These are phyloP conservation scores for Sporisorium reilianum DNA, from an alignment of 1,284 basidiomycete genomes.

Conservation along the genomic window DNA sequence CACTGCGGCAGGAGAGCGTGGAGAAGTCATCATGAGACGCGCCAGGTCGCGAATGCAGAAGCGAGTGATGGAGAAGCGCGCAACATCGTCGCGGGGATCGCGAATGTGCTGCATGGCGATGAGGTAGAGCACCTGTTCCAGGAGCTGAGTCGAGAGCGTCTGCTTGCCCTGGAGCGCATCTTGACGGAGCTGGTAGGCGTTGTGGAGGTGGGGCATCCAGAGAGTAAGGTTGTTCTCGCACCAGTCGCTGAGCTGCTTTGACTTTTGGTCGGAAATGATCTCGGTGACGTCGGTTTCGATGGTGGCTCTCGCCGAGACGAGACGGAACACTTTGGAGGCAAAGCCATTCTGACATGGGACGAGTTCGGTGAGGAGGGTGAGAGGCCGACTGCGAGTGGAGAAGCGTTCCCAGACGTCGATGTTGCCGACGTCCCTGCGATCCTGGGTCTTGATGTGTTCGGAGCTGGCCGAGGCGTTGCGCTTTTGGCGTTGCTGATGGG, in stretches of 20 bases:
- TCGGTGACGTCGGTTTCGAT: conserved; percentile 45
- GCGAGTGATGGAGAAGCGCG: conserved; percentile 33
- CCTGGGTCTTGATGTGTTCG: conserved; percentile 36
- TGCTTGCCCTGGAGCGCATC: conserved; percentile 34
- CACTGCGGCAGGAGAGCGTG: conserved; percentile 31
- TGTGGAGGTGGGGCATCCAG: conserved; percentile 42
- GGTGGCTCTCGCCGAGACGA: conserved; percentile 41
- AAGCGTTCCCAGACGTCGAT: conserved; percentile 47
- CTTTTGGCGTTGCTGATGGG: not conserved
- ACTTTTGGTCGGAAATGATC: conserved; percentile 34
- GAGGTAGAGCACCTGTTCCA: conserved; percentile 46
- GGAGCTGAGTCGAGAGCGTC: conserved; percentile 39
- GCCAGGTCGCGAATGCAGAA: conserved; percentile 40
- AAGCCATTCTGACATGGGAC: conserved; percentile 43
- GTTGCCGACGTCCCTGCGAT: conserved; percentile 26
- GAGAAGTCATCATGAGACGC: conserved; percentile 41
- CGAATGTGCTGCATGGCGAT: conserved; percentile 46
- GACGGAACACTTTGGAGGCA: conserved; percentile 43
- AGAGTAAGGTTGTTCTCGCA: conserved; percentile 42
- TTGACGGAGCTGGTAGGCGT: conserved; percentile 39
- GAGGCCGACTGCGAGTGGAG: conserved; percentile 38
- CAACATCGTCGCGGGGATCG: conserved; percentile 39
- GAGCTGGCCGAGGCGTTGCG: conserved; percentile 3
- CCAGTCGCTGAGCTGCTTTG: conserved; percentile 46
- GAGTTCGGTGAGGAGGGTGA: conserved; percentile 44